These are phyloP conservation scores for Phyllosticta ampelicida DNA, from an alignment of 2,329 filamentous ascomycete species.

Conservation along the genomic window DNA sequence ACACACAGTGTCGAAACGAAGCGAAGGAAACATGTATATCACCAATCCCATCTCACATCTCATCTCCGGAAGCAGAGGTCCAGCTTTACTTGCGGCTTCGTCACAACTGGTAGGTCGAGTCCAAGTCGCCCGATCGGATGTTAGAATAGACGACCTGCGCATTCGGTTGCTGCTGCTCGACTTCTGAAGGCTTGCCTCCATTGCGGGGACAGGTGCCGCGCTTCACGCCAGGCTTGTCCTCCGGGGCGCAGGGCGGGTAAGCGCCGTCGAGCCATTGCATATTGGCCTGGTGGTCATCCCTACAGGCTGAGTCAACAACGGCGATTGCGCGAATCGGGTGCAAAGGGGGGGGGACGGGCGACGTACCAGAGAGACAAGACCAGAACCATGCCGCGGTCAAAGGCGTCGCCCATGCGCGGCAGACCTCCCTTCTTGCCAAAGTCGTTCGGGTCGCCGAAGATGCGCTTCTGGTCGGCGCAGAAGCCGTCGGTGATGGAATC, in stretches of 20 bases:
- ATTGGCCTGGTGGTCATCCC: conserved; percentile 55
- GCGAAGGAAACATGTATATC: too few relatives aligned
- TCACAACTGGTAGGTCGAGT: conserved; percentile 24
- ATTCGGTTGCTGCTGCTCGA: conserved; percentile 25
- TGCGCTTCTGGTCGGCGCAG: conserved; percentile 46
- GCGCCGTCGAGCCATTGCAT: conserved; percentile 68
- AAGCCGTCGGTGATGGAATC: conserved; percentile 48
- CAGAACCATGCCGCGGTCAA: conserved; percentile 51
- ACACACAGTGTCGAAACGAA: too few relatives aligned
- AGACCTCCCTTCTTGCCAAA: conserved; percentile 40
- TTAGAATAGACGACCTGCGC: conserved; percentile 29
- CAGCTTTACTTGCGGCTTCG: not conserved
- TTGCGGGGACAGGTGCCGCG: conserved; percentile 28
- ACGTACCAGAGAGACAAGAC: conserved; percentile 37
- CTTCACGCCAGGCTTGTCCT: conserved; percentile 22
- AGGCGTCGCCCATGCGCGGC: conserved; percentile 42
- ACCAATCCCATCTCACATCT: too few relatives aligned
- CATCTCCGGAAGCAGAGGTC: too few relatives aligned
- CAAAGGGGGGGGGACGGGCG: not conserved
- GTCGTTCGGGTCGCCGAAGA: conserved; percentile 43
- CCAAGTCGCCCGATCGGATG: conserved; percentile 31
- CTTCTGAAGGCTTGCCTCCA: conserved; percentile 26
- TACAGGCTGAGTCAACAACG: conserved; percentile 29
- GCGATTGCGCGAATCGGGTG: not conserved
- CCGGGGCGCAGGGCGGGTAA: conserved; percentile 41